Evolutionary conservation across 139 green algal genomes (phyloP), one percentile per base, ranked within the genome.

Genomic region (Pleodorina starrii): DNA sequence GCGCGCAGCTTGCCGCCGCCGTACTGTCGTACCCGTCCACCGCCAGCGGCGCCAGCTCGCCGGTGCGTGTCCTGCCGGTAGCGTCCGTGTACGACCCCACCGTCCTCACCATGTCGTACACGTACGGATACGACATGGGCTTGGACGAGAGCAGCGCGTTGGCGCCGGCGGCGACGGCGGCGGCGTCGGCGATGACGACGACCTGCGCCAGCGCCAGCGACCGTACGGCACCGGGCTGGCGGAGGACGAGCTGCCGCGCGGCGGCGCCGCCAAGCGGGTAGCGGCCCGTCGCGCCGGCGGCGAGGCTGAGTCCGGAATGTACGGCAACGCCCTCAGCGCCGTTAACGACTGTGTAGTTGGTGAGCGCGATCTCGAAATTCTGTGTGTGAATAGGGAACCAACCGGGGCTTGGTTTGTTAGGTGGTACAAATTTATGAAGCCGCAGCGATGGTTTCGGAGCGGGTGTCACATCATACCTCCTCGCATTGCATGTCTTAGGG

Each of bases 131-230:
- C 36, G 68, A 40, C 66, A 81, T 32, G 12, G 83, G 83, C 46
- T 81, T 77, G 42, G 59, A 12, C 11, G 2, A 35, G 12, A 88
- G 6, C 23, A 81, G 46, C 23, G 51, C 29, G 46, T 78, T 87
- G 9, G 32, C n/a, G 44, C 38, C 46, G 17, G n/a, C 17, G n/a
- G 17, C 38, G 17, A 79, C 42, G n/a, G 29, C 23, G 12, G 63
- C n/a, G 12, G 27, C 38, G 32, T 66, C 32, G 5, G 38, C 83
- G 21, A 27, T 25, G 7, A 88, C 83, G 12, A 68, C 83, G 0
- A 88, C 83, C 48, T 88, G 83, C 43, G 54, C 83, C 32, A 88
- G 44, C 54, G 57, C 32, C 32, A 88, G 32, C 4, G 66, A 69
- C 0, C 54, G 32, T 36, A 43, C n/a, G 77, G 32, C 50, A 5